These are phyloP conservation scores for Cladochytrium replicatum DNA, from an alignment of 192 early-diverging fungal species.

Conservation along the genomic window DNA sequence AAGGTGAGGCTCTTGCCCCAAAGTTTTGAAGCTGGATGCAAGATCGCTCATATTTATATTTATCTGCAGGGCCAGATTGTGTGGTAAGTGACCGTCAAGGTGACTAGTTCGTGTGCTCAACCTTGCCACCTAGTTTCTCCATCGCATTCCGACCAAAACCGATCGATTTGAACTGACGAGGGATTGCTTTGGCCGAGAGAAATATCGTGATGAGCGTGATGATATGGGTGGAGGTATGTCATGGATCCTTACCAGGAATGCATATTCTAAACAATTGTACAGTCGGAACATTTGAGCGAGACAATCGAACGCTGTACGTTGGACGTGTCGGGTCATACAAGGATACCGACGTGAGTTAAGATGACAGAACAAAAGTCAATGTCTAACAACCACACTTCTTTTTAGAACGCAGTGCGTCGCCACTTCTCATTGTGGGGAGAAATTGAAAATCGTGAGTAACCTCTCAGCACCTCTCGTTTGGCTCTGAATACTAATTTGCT, in stretches of 20 bases:
- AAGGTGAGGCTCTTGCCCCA: too few relatives aligned
- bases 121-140: slow-evolving; percentile 29
- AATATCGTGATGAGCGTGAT: slow-evolving; percentile 39
- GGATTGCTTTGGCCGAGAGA: slow-evolving; percentile 76
- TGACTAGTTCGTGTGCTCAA: slow-evolving; percentile 20
- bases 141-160: slow-evolving; percentile 38
- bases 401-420: slow-evolving; percentile 35
- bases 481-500: slow-evolving; percentile 2
- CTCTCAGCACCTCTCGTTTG: neutral
- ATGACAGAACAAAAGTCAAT: neutral
- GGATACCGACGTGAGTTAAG: slow-evolving; percentile 24
- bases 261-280: slow-evolving; percentile 9
- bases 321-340: slow-evolving; percentile 36
- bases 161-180: slow-evolving; percentile 31
- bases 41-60: too few relatives aligned
- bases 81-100: slow-evolving; percentile 28
- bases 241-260: neutral
- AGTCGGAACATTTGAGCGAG: slow-evolving; percentile 71
- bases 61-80: slow-evolving; percentile 48
- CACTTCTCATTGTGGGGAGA: slow-evolving; percentile 72
- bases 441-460: slow-evolving; percentile 54
- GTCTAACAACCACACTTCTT: too few relatives aligned
- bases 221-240: slow-evolving; percentile 55
- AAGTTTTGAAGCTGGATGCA: too few relatives aligned
- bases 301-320: slow-evolving; percentile 69